These are phyloP conservation scores for Lactifluus echinatus DNA, from an alignment of 768 basidiomycete species.

Conservation along the genomic window DNA sequence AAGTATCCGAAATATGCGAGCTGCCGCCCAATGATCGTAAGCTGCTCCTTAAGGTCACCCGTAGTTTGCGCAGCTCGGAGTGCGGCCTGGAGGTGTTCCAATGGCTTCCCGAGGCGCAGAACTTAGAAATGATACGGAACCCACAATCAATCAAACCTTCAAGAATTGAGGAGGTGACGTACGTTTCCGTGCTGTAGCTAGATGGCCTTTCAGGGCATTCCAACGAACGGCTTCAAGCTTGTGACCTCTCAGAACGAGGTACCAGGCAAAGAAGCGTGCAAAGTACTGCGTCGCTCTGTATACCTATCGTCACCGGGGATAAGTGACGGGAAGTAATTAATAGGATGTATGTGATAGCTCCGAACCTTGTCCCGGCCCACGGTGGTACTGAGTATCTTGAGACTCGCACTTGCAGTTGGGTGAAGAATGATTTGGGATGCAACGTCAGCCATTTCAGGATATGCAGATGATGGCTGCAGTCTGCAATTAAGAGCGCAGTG, in stretches of 20 bases:
- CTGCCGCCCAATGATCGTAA: constrained; percentile 76
- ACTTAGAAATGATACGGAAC: constrained; percentile 44
- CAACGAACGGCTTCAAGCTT: constrained; percentile 67
- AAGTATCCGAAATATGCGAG: constrained; percentile 86
- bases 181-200: constrained; percentile 85
- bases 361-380: constrained; percentile 85
- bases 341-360: not conserved
- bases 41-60: constrained; percentile 55
- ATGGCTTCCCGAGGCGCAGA: constrained; percentile 84
- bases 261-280: constrained; percentile 83
- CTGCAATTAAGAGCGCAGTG: too few relatives aligned
- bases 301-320: constrained; percentile 36
- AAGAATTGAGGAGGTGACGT: constrained; percentile 1
- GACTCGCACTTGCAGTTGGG: constrained; percentile 62
- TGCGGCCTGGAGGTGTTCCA: constrained; percentile 90
- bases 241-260: constrained; percentile 57
- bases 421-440: constrained; percentile 80
- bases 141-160: not conserved
- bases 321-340: not conserved
- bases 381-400: constrained; percentile 76
- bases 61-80: constrained; percentile 55
- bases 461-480: not conserved
- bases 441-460: constrained; percentile 30
- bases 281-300: constrained; percentile 91
- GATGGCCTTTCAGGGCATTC: constrained; percentile 77